These are phyloP conservation scores for Setaria italica DNA, from an alignment of 202 grass and related monocot species.

Conservation along the genomic window DNA sequence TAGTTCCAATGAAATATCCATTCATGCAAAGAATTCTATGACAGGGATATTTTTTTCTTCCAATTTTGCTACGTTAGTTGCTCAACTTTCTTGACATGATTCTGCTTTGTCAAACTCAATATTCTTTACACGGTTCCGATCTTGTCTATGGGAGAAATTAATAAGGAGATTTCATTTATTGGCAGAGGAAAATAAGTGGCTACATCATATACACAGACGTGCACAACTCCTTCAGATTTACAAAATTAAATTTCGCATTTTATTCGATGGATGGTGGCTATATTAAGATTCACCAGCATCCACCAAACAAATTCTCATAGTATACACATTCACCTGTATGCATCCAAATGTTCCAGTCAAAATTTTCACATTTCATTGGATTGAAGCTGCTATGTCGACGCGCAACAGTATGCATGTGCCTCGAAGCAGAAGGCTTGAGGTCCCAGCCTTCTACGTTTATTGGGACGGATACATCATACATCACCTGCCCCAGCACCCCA, in stretches of 20 bases:
- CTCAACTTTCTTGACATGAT: not conserved
- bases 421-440: slow-evolving; percentile 51
- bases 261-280: slow-evolving; percentile 28
- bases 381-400: slow-evolving; percentile 46
- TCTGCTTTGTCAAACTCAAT: not conserved
- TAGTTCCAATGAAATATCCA: too few relatives aligned
- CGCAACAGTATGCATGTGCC: slow-evolving; percentile 26
- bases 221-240: not conserved
- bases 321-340: slow-evolving; percentile 28
- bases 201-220: not conserved
- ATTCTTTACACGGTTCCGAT: not conserved
- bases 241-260: slow-evolving; percentile 31
- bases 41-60: too few relatives aligned
- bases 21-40: too few relatives aligned
- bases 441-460: slow-evolving; percentile 91
- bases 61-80: too few relatives aligned
- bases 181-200: not conserved
- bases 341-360: slow-evolving; percentile 22
- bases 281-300: slow-evolving; percentile 41
- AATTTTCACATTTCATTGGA: slow-evolving; percentile 63
- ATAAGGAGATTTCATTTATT: too few relatives aligned
- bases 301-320: slow-evolving; percentile 32
- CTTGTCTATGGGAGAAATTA: not conserved
- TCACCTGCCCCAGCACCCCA: slow-evolving; percentile 71
- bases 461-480: slow-evolving; percentile 70